Conservation (phyloP, 495 filamentous ascomycete species). For the Hyphodiscus hymeniophilus region DNA sequence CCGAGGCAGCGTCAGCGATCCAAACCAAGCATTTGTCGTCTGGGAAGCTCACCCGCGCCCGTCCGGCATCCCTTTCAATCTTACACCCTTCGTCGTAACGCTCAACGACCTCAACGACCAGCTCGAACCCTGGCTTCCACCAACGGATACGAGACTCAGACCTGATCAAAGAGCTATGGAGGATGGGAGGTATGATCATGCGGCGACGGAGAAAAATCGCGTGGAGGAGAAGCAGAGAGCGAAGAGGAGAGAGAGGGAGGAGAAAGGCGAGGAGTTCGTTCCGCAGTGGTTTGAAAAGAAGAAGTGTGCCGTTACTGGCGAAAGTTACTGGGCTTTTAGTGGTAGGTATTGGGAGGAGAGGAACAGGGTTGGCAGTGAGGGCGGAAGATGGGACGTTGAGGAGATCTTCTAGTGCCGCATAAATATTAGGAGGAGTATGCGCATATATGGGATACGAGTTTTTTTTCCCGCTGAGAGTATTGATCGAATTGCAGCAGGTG, state of each 20-base stretch:
- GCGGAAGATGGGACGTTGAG: slow-evolving; percentile 42
- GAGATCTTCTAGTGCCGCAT: slow-evolving; percentile 36
- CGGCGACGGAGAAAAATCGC: slow-evolving; percentile 88
- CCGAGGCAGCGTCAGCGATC: slow-evolving; percentile 38
- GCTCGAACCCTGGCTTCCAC: slow-evolving; percentile 65
- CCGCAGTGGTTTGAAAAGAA: slow-evolving; percentile 80
- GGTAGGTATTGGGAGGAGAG: slow-evolving; percentile 79
- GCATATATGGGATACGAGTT: too few species aligned
- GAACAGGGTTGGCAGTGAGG: slow-evolving; percentile 33
- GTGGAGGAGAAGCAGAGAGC: slow-evolving; percentile 90
- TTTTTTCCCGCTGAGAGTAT: too few species aligned
- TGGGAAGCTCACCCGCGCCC: slow-evolving; percentile 86
- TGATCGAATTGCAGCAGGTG: too few species aligned
- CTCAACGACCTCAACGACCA: slow-evolving; percentile 80
- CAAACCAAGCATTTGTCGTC: slow-evolving; percentile 72
- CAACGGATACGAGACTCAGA: slow-evolving; percentile 82
- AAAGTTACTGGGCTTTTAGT: slow-evolving; percentile 83
- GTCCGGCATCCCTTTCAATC: slow-evolving; percentile 83
- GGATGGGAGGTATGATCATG: slow-evolving; percentile 88
- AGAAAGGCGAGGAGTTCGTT: slow-evolving; percentile 66
- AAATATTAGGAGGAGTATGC: too few species aligned
- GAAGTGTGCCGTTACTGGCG: slow-evolving; percentile 69
- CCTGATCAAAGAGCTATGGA: slow-evolving; percentile 99
- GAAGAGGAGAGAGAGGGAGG: slow-evolving; percentile 63
- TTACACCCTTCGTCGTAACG: slow-evolving; percentile 92